Base-by-base conservation (phyloP, 805 yeast species). In the Teunomyces funiuensis region DNA sequence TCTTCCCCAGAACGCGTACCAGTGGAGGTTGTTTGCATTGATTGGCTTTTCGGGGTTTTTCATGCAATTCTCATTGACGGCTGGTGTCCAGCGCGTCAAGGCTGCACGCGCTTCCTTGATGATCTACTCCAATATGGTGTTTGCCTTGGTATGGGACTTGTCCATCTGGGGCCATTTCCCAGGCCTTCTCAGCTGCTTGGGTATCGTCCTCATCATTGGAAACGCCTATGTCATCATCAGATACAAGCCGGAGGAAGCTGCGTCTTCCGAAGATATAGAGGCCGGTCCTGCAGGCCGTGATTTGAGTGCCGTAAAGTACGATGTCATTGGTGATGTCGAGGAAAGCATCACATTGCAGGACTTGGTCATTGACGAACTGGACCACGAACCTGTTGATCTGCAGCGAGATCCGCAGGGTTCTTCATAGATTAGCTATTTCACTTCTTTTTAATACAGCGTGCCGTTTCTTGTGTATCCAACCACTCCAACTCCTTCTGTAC, bases 41-140 rank as follows among this genome's bases (percentile, higher is more conserved):
- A 73, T 88, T 44, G 96, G 96, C 2, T 46, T 83, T 2, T 74
- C 85, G 40, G 97, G 97, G 0, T 90, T 89, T 61, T 63, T 81
- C 45, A 85, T 84, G 82, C 97, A 90, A 60, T 82, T 81, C 53
- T 65, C 83, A 27, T 62, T 86, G 36, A 86, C 97, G 0, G 80
- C 87, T 6, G 97, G 96, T 0, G 76, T 89, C 38, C 95, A 88
- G 58, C 70, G 87, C 41, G 96, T 86, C 47, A 68, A 70, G 39
- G 95, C 96, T 0, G 80, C 88, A 3, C 74, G 85, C 42, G 87
- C 89, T 0, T 73, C 90, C 9, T 73, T 86, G 45, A 82, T 88
- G 79, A 66, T 77, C 2, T 90, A 90, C 58, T 74, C 89, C 2
- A 87, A 83, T 54, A 74, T 89, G 72, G 65, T 89, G 1, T 88